Base-by-base conservation (phyloP, 768 basidiomycete genomes). In the Tylopilus felleus region DNA sequence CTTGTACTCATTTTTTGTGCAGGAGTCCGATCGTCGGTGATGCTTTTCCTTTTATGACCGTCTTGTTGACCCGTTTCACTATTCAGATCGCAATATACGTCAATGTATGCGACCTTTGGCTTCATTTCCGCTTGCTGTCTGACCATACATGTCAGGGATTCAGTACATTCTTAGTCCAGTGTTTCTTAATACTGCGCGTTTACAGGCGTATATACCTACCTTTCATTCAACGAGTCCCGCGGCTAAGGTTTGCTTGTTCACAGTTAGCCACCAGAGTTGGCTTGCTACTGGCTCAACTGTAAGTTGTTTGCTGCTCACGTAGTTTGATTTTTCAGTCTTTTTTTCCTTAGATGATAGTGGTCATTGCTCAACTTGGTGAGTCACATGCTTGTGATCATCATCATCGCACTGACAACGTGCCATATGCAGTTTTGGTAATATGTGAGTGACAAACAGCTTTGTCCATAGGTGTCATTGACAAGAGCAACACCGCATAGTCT, bases 151-250 rank as follows among this genome's bases (percentile, higher is more conserved):
- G 4, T 13, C 31, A 67, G 66, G 59, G 73, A 28, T 62, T 80
- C 19, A 81, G 78, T 13, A 78, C 75, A 6, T 67, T 75, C 39
- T 64, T 81, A 21, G 82, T 83, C 7, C 83, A 84, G 67, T 74
- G 78, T 36, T 84, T 83, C 67, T 73, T 82, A 54, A 62, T 73
- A 1, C 65, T 74, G 57, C 78, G 82, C 1, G 70, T 84, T 4
- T 84, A 77, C 71, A 73, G 67, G 45, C 60, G 78, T 80, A 61
- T 47, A 39, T 49, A 23, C 27, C 27, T 41, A 22, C 27, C 25
- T 41, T 41, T 39, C 27, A 12, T 4, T 38, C 16, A 6, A 23
- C 4, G n/a, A 33, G 13, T 41, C 28, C 9, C 29, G 19, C 13
- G 19, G 17, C 12, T 29, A 5, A 60, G 16, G 40, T 2, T 19